Evolutionary conservation across 2,329 filamentous ascomycete species (phyloP), one percentile per base, ranked within the genome.

Genomic region (Fusarium beomiforme): DNA sequence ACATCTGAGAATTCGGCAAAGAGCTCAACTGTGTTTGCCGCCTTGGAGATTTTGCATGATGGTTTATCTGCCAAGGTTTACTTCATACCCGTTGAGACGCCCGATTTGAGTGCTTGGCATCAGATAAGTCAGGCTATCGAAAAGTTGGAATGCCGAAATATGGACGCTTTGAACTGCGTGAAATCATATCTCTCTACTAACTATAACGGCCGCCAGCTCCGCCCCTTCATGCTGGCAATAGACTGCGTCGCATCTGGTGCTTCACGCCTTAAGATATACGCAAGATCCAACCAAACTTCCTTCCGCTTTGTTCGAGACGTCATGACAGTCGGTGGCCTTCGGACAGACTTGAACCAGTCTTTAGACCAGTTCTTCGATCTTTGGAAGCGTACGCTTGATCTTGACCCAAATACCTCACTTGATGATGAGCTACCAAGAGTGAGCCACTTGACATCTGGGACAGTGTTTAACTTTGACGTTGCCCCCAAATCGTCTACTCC

Each of bases 161-260:
- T 46, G 7, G 50, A 46, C 21, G 24, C 58, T 9, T 26, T 56
- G 13, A 4, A 56, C 2, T 5, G 31, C 11, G 23, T 56, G n/a
- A 39, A 60, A 4, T 16, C 24, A n/a, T 60, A 37, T 16, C 24
- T 56, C 10, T 33, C 24, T 8, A n/a, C n/a, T 5, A 16, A 46
- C 17, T 12, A 56, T 0, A n/a, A 37, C 9, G 58, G 58, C 10
- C 23, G 3, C 6, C 10, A 24, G 4, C 31, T 56, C 4, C 41
- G 13, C 5, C 58, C 58, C 16, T 60, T 60, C 50, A 60, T 60
- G 58, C 10, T 46, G 10, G 58, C 39, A 16, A 60, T 60, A 24
- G 50, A 60, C 12, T 44, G 42, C 21, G 50, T 60, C 12, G 21
- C 14, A 5, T 33, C 39, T 5, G 33, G 23, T 13, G 16, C 16